Conservation (phyloP, 495 filamentous ascomycete species). For the Penicillium ucsense region DNA sequence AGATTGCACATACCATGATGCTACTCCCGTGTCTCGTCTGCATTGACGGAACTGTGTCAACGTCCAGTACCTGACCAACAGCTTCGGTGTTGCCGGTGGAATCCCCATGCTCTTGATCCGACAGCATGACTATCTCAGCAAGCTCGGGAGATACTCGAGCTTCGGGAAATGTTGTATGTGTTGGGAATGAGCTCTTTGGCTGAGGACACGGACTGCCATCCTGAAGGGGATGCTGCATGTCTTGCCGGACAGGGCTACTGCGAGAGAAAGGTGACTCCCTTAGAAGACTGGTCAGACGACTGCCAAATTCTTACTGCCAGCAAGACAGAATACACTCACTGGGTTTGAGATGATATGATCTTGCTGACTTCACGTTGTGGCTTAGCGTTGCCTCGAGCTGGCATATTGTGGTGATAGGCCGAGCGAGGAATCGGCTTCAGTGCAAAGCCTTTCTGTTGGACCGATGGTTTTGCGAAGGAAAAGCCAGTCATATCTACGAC, state of each 20-base stretch:
- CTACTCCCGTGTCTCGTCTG: not conserved
- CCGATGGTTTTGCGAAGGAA: constrained; percentile 25
- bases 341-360: too few relatives aligned
- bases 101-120: not conserved
- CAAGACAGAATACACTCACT: too few relatives aligned
- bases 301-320: too few relatives aligned
- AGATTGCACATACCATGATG: not conserved
- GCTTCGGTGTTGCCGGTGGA: not conserved
- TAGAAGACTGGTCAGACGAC: too few relatives aligned
- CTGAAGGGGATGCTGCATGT: not conserved
- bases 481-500: constrained; percentile 25
- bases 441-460: constrained; percentile 14
- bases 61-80: not conserved
- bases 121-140: not conserved
- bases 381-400: not conserved
- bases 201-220: not conserved
- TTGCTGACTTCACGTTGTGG: too few relatives aligned
- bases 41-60: not conserved
- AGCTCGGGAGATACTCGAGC: too few relatives aligned
- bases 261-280: too few relatives aligned
- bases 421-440: constrained; percentile 9
- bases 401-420: not conserved
- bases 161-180: not conserved
- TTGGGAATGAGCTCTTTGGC: not conserved
- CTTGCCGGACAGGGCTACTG: not conserved